Conservation (phyloP, 495 filamentous ascomycete genomes). For the Penicillium maclennaniae region DNA sequence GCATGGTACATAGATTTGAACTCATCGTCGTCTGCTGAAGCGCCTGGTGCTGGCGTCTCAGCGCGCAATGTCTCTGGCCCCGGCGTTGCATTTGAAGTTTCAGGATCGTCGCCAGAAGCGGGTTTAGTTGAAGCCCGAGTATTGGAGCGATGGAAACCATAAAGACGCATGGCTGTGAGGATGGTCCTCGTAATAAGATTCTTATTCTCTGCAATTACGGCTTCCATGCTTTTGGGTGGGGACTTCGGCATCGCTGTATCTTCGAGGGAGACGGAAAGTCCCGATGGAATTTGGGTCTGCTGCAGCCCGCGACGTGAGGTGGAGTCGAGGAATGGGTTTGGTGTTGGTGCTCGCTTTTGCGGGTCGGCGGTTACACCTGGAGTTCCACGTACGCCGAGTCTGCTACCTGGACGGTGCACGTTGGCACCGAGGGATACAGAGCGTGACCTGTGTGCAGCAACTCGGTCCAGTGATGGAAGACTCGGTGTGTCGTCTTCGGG, state of each 20-base stretch:
- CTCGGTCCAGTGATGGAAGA: slow-evolving; percentile 31
- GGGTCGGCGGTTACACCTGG: slow-evolving; percentile 15
- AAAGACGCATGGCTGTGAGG: slow-evolving; percentile 62
- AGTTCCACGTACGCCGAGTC: slow-evolving; percentile 12
- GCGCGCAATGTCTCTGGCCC: slow-evolving; percentile 16
- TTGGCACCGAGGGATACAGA: slow-evolving; percentile 38
- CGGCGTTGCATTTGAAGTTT: slow-evolving; percentile 6
- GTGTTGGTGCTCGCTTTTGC: slow-evolving; percentile 24
- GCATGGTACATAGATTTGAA: slow-evolving; percentile 66
- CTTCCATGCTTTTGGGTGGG: slow-evolving; percentile 28
- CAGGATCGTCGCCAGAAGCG: slow-evolving; percentile 21
- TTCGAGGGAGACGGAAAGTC: slow-evolving; percentile 16
- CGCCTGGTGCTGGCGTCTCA: slow-evolving; percentile 20
- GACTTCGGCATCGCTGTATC: slow-evolving; percentile 13
- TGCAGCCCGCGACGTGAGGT: slow-evolving; percentile 10
- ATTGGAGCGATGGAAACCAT: slow-evolving; percentile 52
- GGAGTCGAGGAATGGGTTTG: slow-evolving; percentile 28
- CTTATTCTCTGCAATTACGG: slow-evolving; percentile 39
- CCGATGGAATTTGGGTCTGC: slow-evolving; percentile 15
- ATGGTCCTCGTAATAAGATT: slow-evolving; percentile 45
- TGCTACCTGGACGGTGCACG: slow-evolving; percentile 23
- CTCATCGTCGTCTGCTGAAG: slow-evolving; percentile 49
- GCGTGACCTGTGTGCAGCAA: slow-evolving; percentile 30
- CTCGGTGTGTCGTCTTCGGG: slow-evolving; percentile 32
- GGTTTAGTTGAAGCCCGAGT: slow-evolving; percentile 19